A percentile compares a stretch with the other conserved stretches of the same genome.
These are phyloP conservation scores for Eutrema heterophyllum DNA, from an alignment of 345 rosid genomes.

Conservation along the genomic window DNA sequence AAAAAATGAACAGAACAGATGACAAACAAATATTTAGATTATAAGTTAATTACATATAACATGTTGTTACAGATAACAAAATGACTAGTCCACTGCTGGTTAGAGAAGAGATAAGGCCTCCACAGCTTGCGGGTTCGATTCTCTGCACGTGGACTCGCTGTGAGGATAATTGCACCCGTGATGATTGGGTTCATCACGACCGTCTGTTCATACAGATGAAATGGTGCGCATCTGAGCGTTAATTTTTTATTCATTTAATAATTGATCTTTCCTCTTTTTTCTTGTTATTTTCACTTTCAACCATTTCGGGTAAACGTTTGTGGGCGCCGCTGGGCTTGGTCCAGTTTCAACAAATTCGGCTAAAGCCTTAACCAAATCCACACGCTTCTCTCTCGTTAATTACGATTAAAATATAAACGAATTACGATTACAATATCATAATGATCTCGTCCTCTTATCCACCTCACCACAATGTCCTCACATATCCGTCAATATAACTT, in stretches of 20 bases:
- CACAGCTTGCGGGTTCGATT: neutral
- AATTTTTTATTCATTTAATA: neutral
- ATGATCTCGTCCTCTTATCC: neutral
- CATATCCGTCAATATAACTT: neutral
- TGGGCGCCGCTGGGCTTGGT: constrained; percentile 16
- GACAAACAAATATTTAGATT: too few species aligned
- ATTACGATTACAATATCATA: neutral
- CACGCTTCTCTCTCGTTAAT: constrained; percentile 5
- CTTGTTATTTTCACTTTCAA: neutral
- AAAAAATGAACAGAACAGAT: too few species aligned
- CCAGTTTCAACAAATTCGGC: neutral
- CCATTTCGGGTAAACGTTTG: constrained; percentile 3
- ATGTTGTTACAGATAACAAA: neutral
- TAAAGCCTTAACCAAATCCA: neutral
- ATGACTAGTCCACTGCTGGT: neutral
- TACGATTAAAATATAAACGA: neutral
- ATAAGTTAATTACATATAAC: too few species aligned
- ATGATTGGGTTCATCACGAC: neutral
- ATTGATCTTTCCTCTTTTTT: neutral
- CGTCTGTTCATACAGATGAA: neutral
- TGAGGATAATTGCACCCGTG: neutral
- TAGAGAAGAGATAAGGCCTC: neutral
- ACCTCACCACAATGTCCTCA: neutral
- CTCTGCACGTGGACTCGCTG: neutral
- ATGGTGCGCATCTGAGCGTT: neutral